These are phyloP conservation scores for Debaryomyces udenii DNA, from an alignment of 1,139 yeast species.

Conservation along the genomic window DNA sequence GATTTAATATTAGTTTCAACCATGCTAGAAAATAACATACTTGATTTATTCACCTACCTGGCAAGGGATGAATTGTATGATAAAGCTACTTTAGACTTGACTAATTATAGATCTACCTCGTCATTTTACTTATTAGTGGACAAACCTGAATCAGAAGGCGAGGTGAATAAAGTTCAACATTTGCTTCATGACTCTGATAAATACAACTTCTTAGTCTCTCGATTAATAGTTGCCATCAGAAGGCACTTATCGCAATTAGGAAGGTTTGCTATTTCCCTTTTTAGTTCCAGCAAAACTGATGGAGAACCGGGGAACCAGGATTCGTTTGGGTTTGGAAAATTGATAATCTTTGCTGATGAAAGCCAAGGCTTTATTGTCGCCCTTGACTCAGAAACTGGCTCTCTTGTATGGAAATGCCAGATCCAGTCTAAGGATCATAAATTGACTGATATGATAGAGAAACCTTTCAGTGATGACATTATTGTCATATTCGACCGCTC, in stretches of 20 bases:
- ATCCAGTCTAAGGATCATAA: constrained; percentile 15
- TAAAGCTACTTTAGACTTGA: constrained; percentile 10
- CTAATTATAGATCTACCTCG: constrained; percentile 12
- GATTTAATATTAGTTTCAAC: constrained; percentile 1
- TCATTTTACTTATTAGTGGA: constrained; percentile 24
- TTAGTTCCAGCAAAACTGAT: constrained; percentile 1
- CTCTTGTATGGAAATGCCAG: constrained; percentile 28
- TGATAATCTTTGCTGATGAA: constrained; percentile 34
- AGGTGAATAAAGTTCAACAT: constrained; percentile 33
- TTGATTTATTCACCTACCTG: background rate
- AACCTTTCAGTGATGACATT: constrained; percentile 20
- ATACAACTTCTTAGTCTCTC: constrained; percentile 25
- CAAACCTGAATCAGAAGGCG: constrained; percentile 34
- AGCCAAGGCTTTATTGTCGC: constrained; percentile 29
- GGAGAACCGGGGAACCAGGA: constrained; percentile 8
- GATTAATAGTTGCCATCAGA: constrained; percentile 34
- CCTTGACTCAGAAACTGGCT: constrained; percentile 33
- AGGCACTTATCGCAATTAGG: constrained; percentile 45
- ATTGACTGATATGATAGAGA: constrained; percentile 21
- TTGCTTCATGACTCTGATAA: constrained; percentile 32
- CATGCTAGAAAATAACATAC: background rate
- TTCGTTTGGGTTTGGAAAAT: constrained; percentile 36
- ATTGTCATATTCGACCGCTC: constrained; percentile 25
- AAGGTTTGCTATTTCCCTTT: constrained; percentile 21
- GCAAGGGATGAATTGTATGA: background rate